Percentiles rank a stretch among this genome's conserved stretches.
phyloP scores from a whole-genome alignment of 108 stramenopile species.

The Cyclotella sp. region DNA sequence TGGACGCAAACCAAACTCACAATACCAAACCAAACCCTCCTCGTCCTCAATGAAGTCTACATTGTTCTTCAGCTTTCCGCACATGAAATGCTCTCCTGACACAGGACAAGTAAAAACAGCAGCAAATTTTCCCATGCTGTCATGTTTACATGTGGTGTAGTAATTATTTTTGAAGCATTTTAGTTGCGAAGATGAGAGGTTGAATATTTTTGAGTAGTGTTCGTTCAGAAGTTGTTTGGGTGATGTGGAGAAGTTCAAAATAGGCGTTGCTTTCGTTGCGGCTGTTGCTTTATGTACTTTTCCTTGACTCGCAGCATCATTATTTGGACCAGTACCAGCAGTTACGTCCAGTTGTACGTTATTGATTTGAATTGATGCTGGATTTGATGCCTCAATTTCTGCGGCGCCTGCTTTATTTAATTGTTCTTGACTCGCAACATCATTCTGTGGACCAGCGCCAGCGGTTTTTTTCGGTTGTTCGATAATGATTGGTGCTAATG shows the following conservation, averaged over 20 bases:
- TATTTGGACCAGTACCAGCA: neutral
- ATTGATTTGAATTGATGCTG: neutral
- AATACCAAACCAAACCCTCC: slow-evolving; percentile 12
- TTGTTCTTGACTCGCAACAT: too few species aligned
- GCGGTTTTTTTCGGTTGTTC: too few species aligned
- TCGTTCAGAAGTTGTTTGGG: slow-evolving; percentile 1
- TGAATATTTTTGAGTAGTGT: neutral
- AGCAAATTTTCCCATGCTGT: slow-evolving; percentile 32
- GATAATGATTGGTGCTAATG: too few species aligned
- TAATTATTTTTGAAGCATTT: slow-evolving; percentile 31
- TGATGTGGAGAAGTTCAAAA: neutral
- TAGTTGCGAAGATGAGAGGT: neutral
- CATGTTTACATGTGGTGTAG: slow-evolving; percentile 12
- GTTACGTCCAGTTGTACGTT: neutral
- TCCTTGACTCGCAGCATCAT: too few species aligned
- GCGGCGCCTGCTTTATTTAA: neutral
- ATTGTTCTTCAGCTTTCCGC: slow-evolving; percentile 4
- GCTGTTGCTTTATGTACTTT: too few species aligned
- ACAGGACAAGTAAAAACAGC: slow-evolving; percentile 42
- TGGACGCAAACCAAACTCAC: slow-evolving; percentile 13
- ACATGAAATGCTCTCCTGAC: slow-evolving; percentile 41
- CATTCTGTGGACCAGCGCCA: too few species aligned
- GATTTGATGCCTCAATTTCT: neutral
- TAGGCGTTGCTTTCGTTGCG: neutral
- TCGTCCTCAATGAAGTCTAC: neutral